Percentiles rank a stretch among this genome's conserved stretches.
phyloP scores from a whole-genome alignment of 1,284 basidiomycete species.

The Cutaneotrichosporon sp. region DNA sequence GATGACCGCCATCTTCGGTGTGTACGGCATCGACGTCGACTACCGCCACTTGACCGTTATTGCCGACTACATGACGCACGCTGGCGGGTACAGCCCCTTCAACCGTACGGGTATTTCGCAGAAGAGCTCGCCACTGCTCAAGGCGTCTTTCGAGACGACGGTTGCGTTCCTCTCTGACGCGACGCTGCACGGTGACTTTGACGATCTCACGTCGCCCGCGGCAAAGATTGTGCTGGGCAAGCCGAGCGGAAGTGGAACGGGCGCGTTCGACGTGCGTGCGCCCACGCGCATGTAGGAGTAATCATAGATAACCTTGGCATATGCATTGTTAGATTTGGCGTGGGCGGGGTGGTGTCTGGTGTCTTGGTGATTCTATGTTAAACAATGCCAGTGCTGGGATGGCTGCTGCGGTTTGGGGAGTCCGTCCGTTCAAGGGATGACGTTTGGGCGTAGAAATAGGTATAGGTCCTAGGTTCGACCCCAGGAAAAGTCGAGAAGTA shows the following conservation, averaged over 20 bases:
- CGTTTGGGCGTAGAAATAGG: too few species aligned
- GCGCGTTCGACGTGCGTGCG: slow-evolving; percentile 69
- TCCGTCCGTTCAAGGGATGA: too few species aligned
- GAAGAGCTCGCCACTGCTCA: slow-evolving; percentile 88
- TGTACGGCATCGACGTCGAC: slow-evolving; percentile 96
- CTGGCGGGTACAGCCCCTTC: slow-evolving; percentile 96
- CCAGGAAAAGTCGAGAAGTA: too few species aligned
- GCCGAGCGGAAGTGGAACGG: slow-evolving; percentile 79
- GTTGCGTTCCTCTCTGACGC: slow-evolving; percentile 94
- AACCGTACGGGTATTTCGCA: slow-evolving; percentile 92
- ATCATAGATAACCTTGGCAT: slow-evolving; percentile 14
- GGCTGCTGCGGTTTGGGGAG: too few species aligned
- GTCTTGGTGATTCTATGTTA: too few species aligned
- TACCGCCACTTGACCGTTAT: slow-evolving; percentile 93
- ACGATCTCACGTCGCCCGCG: slow-evolving; percentile 77
- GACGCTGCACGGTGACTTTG: slow-evolving; percentile 89
- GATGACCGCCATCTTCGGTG: slow-evolving; percentile 89
- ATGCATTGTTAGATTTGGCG: slow-evolving; percentile 4
- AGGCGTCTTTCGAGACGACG: slow-evolving; percentile 97
- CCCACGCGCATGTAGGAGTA: slow-evolving; percentile 18
- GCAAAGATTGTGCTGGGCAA: slow-evolving; percentile 88
- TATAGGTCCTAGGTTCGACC: too few species aligned
- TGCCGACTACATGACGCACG: slow-evolving; percentile 99
- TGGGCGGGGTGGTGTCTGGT: too few species aligned
- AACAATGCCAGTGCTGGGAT: too few species aligned